These are phyloP conservation scores for Pisolithus thermaeus DNA, from an alignment of 1,284 basidiomycete species.

Conservation along the genomic window DNA sequence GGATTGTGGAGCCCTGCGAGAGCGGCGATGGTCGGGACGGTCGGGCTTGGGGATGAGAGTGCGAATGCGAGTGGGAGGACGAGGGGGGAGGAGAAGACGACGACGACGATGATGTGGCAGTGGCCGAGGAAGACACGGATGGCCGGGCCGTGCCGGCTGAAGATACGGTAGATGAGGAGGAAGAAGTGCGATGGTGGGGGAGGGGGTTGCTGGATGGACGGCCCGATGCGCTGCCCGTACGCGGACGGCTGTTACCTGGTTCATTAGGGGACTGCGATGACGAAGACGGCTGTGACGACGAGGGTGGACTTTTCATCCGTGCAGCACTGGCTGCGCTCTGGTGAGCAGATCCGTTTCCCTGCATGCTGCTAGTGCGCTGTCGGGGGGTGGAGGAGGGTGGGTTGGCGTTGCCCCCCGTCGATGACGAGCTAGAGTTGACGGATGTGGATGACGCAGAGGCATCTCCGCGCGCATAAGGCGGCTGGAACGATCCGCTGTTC, in stretches of 20 bases:
- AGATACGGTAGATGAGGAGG: conserved; percentile 36
- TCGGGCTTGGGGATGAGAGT: conserved; percentile 39
- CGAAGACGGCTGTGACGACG: conserved; percentile 11
- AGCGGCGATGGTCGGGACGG: conserved; percentile 69
- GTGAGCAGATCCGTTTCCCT: conserved; percentile 34
- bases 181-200: conserved; percentile 38
- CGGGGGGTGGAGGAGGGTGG: conserved; percentile 27
- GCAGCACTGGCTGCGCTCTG: conserved; percentile 31
- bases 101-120: conserved; percentile 32
- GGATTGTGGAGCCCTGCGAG: conserved; percentile 56
- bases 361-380: conserved; percentile 60
- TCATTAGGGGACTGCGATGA: background rate
- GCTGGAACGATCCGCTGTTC: conserved; percentile 41
- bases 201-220: conserved; percentile 23
- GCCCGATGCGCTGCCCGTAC: conserved; percentile 38
- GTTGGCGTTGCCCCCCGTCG: conserved; percentile 6
- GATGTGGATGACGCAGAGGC: conserved; percentile 72
- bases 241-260: conserved; percentile 26
- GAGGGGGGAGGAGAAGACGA: conserved; percentile 33
- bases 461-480: conserved; percentile 68
- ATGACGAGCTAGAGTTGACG: conserved; percentile 59
- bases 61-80: conserved; percentile 25
- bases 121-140: conserved; percentile 31
- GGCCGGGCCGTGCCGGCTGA: conserved; percentile 21
- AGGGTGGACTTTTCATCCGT: conserved; percentile 19